phyloP scores from a whole-genome alignment of 257 asterid species.

The Gentiana macrophylla region DNA sequence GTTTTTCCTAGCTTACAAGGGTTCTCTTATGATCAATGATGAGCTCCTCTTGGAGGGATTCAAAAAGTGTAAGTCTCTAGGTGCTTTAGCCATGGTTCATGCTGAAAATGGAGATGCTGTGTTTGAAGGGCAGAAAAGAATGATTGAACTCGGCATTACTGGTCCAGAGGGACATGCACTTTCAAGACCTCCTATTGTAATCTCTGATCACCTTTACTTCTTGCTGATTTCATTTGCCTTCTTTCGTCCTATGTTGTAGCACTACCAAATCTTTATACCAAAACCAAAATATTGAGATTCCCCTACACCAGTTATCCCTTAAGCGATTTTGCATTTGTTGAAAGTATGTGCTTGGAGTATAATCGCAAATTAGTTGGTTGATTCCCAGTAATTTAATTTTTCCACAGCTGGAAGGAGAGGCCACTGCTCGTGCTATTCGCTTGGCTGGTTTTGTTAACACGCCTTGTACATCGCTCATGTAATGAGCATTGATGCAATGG shows the following conservation, averaged over 20 bases:
- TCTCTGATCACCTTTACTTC: not conserved
- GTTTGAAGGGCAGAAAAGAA: constrained; percentile 82
- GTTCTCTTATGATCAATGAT: constrained; percentile 79
- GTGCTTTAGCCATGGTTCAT: constrained; percentile 96
- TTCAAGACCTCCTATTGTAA: constrained; percentile 91
- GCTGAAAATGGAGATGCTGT: constrained; percentile 99
- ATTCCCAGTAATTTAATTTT: constrained; percentile 1
- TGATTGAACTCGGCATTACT: constrained; percentile 83
- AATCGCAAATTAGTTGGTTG: not conserved
- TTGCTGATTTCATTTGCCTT: not conserved
- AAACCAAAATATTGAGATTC: too few species aligned
- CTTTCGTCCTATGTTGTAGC: too few species aligned
- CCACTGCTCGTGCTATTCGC: constrained; percentile 85
- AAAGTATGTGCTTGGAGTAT: too few species aligned
- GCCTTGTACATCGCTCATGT: constrained; percentile 90
- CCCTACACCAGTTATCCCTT: too few species aligned
- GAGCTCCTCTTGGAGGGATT: constrained; percentile 85
- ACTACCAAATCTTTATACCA: too few species aligned
- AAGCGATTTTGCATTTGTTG: too few species aligned
- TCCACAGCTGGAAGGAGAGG: constrained; percentile 92
- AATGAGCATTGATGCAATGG: constrained; percentile 98
- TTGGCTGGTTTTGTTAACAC: constrained; percentile 92
- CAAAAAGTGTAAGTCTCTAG: constrained; percentile 90
- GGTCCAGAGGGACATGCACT: constrained; percentile 99
- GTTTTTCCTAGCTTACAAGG: constrained; percentile 92